Percentiles rank a stretch among this genome's conserved stretches.
Evolutionary conservation across 1,284 basidiomycete genomes (phyloP).

Genomic region (Cystobasidiaceae sp.): DNA sequence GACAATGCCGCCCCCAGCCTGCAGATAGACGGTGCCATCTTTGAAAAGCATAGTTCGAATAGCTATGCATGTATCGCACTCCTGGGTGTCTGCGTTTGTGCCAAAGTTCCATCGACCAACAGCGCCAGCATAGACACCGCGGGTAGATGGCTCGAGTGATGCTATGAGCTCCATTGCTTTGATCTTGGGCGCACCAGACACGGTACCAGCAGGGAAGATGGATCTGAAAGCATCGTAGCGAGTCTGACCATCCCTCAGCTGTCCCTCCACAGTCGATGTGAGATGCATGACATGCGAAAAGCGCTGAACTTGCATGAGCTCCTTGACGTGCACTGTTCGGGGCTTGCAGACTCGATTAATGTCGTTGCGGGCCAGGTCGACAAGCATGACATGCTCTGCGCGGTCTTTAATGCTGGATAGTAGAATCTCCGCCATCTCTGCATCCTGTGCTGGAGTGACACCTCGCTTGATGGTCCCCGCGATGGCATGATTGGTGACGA

Average conservation of each 20-base stretch:
- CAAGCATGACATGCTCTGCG: slow-evolving; percentile 98
- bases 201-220: slow-evolving; percentile 98
- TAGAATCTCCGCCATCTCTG: slow-evolving; percentile 65
- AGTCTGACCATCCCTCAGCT: slow-evolving; percentile 72
- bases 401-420: slow-evolving; percentile 85
- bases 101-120: slow-evolving; percentile 92
- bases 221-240: slow-evolving; percentile 98
- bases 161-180: slow-evolving; percentile 93
- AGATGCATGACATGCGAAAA: slow-evolving; percentile 98
- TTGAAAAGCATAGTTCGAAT: slow-evolving; percentile 98
- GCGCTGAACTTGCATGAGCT: slow-evolving; percentile 88
- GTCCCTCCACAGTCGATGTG: slow-evolving; percentile 89
- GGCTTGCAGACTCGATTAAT: slow-evolving; percentile 96
- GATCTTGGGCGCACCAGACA: slow-evolving; percentile 98
- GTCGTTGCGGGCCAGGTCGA: slow-evolving; percentile 98
- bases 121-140: slow-evolving; percentile 95
- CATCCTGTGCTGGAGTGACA: slow-evolving; percentile 66
- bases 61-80: slow-evolving; percentile 98
- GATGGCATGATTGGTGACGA: slow-evolving; percentile 96
- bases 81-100: slow-evolving; percentile 59
- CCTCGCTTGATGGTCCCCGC: slow-evolving; percentile 91
- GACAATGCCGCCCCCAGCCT: slow-evolving; percentile 96
- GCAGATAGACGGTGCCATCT: slow-evolving; percentile 83
- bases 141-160: slow-evolving; percentile 77
- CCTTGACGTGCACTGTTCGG: slow-evolving; percentile 90